Conservation (phyloP, 306 rosid species). For the Prunus dulcis region DNA sequence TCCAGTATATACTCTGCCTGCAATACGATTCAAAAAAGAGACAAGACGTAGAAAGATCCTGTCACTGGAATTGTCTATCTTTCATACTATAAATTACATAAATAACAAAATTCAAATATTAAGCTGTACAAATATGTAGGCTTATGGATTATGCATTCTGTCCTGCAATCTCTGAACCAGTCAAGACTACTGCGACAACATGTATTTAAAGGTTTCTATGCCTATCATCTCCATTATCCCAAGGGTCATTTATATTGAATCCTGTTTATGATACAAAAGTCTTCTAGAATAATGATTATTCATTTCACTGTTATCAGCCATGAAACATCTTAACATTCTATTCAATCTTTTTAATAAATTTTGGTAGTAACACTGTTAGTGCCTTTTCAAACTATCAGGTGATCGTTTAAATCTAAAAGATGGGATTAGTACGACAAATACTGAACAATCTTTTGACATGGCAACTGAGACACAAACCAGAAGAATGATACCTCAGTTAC, state of each 20-base stretch:
- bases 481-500: neutral
- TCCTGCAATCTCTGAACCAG: neutral
- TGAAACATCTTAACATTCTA: neutral
- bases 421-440: neutral
- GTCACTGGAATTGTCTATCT: neutral
- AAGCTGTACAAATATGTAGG: neutral
- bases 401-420: neutral
- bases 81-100: neutral
- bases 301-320: neutral
- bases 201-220: neutral
- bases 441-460: neutral
- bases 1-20: constrained; percentile 93
- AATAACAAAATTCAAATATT: neutral
- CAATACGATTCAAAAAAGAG: constrained; percentile 12
- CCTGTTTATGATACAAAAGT: neutral
- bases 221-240: neutral
- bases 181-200: neutral
- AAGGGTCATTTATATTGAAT: neutral
- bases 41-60: neutral
- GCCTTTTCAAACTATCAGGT: neutral
- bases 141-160: neutral
- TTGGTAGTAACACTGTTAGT: neutral
- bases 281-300: neutral
- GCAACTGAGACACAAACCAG: neutral
- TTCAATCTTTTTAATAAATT: neutral